Evolutionary conservation across 768 basidiomycete species (phyloP).

Genomic region (Amanita molliuscula): DNA sequence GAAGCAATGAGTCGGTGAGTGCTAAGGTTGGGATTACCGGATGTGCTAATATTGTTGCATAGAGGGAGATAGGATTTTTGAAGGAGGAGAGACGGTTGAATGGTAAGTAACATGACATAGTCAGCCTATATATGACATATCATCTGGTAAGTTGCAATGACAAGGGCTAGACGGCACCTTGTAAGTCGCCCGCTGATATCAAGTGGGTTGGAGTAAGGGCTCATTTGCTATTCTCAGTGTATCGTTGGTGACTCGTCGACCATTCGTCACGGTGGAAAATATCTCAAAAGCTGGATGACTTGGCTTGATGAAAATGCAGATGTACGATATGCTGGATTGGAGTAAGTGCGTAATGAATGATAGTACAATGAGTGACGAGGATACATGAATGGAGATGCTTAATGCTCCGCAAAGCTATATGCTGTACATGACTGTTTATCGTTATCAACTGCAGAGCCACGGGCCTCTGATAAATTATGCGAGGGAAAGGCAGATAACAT

Average conservation of each 20-base stretch:
- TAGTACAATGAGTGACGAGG: neutral
- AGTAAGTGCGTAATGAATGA: slow-evolving; percentile 19
- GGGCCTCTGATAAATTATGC: slow-evolving; percentile 3
- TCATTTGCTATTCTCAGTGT: slow-evolving; percentile 39
- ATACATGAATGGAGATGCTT: neutral
- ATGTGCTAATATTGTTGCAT: slow-evolving; percentile 7
- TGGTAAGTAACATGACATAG: slow-evolving; percentile 29
- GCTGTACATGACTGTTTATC: neutral
- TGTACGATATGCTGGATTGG: slow-evolving; percentile 72
- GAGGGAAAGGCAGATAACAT: neutral
- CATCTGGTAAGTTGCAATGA: slow-evolving; percentile 67
- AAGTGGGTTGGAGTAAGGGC: neutral
- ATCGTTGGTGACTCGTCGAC: slow-evolving; percentile 92
- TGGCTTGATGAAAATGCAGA: slow-evolving; percentile 91
- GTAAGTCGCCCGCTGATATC: slow-evolving; percentile 31
- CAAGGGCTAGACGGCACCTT: slow-evolving; percentile 78
- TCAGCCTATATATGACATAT: neutral
- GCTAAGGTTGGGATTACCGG: neutral
- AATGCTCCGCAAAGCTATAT: neutral
- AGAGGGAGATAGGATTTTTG: slow-evolving; percentile 91
- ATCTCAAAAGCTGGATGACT: slow-evolving; percentile 80
- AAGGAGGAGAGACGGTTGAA: slow-evolving; percentile 90
- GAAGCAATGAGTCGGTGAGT: slow-evolving; percentile 76
- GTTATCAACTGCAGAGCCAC: neutral
- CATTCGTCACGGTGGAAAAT: slow-evolving; percentile 72